Conservation (phyloP, 805 yeast species). For the Lachancea nothofagi region DNA sequence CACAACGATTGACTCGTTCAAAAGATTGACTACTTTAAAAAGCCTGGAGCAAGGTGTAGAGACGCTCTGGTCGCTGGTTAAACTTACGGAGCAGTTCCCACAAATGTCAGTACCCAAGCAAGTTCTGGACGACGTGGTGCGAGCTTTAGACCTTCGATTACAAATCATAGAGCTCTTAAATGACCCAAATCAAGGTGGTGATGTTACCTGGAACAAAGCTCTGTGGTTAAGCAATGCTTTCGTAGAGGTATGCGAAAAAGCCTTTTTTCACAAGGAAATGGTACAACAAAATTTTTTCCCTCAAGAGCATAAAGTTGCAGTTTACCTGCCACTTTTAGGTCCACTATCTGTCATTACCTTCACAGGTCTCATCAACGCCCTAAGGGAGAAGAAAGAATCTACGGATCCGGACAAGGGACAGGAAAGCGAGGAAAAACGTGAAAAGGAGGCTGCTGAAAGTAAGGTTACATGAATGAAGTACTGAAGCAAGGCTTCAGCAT, state of each 20-base stretch:
- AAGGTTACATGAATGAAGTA: no score
- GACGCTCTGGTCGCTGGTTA: constrained; percentile 67
- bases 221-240: constrained; percentile 48
- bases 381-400: constrained; percentile 33
- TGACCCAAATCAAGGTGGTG: constrained; percentile 29
- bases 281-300: constrained; percentile 93
- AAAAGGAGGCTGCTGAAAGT: background rate
- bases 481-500: no score
- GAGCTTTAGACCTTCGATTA: constrained; percentile 42
- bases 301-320: constrained; percentile 91
- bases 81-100: constrained; percentile 61
- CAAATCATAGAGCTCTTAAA: constrained; percentile 26
- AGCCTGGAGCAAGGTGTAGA: constrained; percentile 59
- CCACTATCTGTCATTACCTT: constrained; percentile 67
- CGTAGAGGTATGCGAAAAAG: constrained; percentile 42
- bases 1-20: constrained; percentile 60
- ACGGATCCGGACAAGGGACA: background rate
- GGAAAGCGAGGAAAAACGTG: background rate
- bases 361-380: constrained; percentile 45
- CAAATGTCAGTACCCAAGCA: constrained; percentile 79
- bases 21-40: constrained; percentile 51
- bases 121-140: constrained; percentile 53
- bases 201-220: constrained; percentile 44
- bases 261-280: constrained; percentile 93
- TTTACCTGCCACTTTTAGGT: constrained; percentile 83